phyloP scores from a whole-genome alignment of 2,329 filamentous ascomycete species.

The Microcera coccophila region DNA sequence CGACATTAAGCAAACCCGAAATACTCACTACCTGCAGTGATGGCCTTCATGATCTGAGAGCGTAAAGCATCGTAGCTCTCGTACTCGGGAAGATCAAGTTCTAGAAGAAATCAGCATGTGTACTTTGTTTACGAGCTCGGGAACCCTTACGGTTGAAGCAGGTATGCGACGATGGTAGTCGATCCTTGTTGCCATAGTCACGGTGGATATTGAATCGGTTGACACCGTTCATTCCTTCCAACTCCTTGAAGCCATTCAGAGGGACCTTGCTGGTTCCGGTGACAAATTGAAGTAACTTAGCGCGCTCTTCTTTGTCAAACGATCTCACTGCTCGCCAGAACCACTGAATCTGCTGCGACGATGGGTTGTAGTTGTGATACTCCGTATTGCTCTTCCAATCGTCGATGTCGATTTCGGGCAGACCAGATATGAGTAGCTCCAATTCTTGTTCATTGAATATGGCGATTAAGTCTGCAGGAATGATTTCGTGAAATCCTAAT shows the following conservation, averaged over 20 bases:
- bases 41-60: constrained; percentile 85
- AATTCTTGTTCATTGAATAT: constrained; percentile 99
- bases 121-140: not conserved
- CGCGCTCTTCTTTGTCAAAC: constrained; percentile 97
- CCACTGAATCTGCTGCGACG: constrained; percentile 97
- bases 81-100: constrained; percentile 97
- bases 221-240: constrained; percentile 98
- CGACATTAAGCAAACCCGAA: constrained; percentile 91
- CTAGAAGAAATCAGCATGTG: constrained; percentile 44
- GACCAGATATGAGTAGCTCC: constrained; percentile 90
- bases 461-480: constrained; percentile 85
- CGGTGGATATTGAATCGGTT: constrained; percentile 98
- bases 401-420: constrained; percentile 95
- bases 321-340: constrained; percentile 98
- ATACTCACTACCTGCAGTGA: constrained; percentile 95
- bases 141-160: constrained; percentile 93
- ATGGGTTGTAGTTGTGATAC: constrained; percentile 94
- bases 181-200: constrained; percentile 94
- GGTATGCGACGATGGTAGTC: constrained; percentile 92
- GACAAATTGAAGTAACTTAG: constrained; percentile 95
- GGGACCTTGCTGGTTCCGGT: constrained; percentile 98
- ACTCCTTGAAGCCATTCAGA: constrained; percentile 96
- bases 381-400: constrained; percentile 99
- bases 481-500: constrained; percentile 92
- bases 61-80: constrained; percentile 91